These are phyloP conservation scores for Vararia minispora DNA, from an alignment of 768 basidiomycete genomes.

Conservation along the genomic window DNA sequence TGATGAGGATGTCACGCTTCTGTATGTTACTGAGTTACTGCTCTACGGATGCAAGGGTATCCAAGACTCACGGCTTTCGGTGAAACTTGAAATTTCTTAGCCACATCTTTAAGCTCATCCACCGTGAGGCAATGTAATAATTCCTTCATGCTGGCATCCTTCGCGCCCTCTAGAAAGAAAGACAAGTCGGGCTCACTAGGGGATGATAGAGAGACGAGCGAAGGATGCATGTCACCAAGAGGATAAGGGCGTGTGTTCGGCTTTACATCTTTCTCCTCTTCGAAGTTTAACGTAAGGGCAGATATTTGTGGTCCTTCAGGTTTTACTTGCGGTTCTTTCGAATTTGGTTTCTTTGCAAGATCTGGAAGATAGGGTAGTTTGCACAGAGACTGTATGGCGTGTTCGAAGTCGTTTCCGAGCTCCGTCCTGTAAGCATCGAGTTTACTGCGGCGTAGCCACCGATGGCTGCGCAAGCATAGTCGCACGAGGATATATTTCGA, in stretches of 20 bases:
- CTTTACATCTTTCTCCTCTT: constrained; percentile 4
- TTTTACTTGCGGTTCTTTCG: neutral
- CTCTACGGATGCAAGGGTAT: no score
- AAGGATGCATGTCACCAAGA: no score
- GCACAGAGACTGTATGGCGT: constrained; percentile 35
- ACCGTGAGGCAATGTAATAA: constrained; percentile 31
- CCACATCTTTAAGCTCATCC: constrained; percentile 34
- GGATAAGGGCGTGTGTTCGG: neutral
- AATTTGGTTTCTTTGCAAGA: no score
- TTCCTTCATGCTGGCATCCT: constrained; percentile 26
- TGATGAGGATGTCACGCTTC: neutral
- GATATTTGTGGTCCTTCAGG: constrained; percentile 2
- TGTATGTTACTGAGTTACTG: no score
- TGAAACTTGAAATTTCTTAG: constrained; percentile 34
- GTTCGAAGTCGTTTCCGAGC: constrained; percentile 28
- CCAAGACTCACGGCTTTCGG: no score
- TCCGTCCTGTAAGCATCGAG: constrained; percentile 31
- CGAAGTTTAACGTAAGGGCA: constrained; percentile 1
- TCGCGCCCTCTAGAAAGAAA: constrained; percentile 30
- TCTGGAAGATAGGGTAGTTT: constrained; percentile 3
- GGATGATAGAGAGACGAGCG: neutral
- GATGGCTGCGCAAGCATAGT: constrained; percentile 47
- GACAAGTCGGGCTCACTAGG: constrained; percentile 13
- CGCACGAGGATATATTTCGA: constrained; percentile 54
- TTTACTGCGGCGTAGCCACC: constrained; percentile 41